phyloP scores from a whole-genome alignment of 2,329 filamentous ascomycete genomes.

The Cephalotrichum gorgonifer region DNA sequence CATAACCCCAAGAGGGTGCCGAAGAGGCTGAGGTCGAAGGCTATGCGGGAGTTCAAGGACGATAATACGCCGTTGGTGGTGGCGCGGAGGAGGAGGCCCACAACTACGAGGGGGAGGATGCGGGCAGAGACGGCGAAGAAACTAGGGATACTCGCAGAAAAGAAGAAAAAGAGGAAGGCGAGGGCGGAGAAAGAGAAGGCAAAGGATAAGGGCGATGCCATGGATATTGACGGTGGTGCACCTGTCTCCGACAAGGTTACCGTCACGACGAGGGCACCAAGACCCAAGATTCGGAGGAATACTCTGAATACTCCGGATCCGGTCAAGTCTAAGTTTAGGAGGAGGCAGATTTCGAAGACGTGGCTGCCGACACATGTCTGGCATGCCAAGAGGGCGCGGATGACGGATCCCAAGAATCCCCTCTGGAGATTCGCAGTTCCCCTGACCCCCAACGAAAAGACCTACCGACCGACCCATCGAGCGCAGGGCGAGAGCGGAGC shows the following conservation, averaged over 20 bases:
- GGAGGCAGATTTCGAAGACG: conserved; percentile 78
- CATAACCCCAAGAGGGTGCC: conserved; percentile 92
- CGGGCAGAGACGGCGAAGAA: conserved; percentile 68
- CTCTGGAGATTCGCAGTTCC: conserved; percentile 89
- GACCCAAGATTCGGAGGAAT: conserved; percentile 62
- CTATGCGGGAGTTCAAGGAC: conserved; percentile 65
- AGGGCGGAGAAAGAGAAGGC: conserved; percentile 19
- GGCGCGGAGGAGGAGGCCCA: conserved; percentile 49
- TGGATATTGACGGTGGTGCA: conserved; percentile 6
- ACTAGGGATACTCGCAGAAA: conserved; percentile 52
- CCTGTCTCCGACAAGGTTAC: neutral
- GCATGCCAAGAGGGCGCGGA: conserved; percentile 83
- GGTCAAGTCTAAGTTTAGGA: conserved; percentile 61
- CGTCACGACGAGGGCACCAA: conserved; percentile 24
- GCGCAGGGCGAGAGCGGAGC: conserved; percentile 65
- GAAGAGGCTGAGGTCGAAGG: conserved; percentile 59
- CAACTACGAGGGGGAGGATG: conserved; percentile 46
- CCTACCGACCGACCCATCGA: conserved; percentile 78
- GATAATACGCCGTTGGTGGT: conserved; percentile 84
- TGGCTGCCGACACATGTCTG: conserved; percentile 94
- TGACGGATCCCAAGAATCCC: conserved; percentile 68
- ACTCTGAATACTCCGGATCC: conserved; percentile 49
- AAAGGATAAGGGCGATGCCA: conserved; percentile 9
- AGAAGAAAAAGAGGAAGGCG: conserved; percentile 31
- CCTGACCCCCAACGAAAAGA: conserved; percentile 78